These are phyloP conservation scores for Pythium guiyangense DNA, from an alignment of 352 stramenopile genomes.

Conservation along the genomic window DNA sequence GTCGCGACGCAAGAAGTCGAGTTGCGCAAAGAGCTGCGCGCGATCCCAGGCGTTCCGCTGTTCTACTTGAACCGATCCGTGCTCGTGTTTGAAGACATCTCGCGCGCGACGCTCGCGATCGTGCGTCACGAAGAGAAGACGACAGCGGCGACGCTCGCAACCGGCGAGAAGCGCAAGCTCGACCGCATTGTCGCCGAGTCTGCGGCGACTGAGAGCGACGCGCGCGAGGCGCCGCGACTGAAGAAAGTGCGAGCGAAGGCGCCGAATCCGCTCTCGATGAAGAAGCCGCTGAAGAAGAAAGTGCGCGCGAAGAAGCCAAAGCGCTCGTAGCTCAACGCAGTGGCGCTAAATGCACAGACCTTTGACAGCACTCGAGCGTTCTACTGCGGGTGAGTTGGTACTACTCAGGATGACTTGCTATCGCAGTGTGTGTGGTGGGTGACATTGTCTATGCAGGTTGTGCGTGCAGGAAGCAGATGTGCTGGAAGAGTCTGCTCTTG, in stretches of 20 bases:
- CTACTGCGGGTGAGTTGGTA: no score
- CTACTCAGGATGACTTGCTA: no score
- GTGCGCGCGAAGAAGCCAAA: constrained; percentile 77
- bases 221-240: constrained; percentile 22
- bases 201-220: constrained; percentile 1
- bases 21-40: constrained; percentile 64
- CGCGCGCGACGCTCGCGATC: constrained; percentile 67
- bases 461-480: no score
- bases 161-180: constrained; percentile 76
- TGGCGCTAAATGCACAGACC: no score
- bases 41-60: constrained; percentile 67
- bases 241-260: constrained; percentile 59
- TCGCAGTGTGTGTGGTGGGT: no score
- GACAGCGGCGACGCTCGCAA: constrained; percentile 63
- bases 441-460: no score
- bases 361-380: no score
- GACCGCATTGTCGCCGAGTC: constrained; percentile 32
- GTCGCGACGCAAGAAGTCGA: constrained; percentile 85
- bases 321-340: background rate
- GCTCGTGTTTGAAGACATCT: constrained; percentile 86
- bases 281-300: constrained; percentile 78
- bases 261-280: constrained; percentile 73
- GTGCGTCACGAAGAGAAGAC: constrained; percentile 73
- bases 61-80: constrained; percentile 87
- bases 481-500: no score